Conservation (phyloP, 164 flowering plant species). For the Macadamia tetraphylla region DNA sequence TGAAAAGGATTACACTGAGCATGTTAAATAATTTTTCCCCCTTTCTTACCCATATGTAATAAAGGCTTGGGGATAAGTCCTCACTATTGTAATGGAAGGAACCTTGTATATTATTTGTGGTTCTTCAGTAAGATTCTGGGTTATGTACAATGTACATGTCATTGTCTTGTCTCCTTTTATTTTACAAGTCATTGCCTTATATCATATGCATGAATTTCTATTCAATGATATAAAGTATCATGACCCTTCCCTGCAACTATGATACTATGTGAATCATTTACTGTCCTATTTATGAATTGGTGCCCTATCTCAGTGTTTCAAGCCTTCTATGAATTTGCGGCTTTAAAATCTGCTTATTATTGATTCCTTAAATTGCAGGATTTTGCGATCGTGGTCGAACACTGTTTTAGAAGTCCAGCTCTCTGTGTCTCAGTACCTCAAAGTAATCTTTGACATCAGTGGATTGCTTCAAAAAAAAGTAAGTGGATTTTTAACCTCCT, state of each 20-base stretch:
- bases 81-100: neutral
- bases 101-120: neutral
- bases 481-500: no score
- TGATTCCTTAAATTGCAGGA: no score
- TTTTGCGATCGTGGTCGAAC: no score
- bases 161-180: neutral
- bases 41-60: neutral
- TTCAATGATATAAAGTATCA: neutral
- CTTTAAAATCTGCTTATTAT: no score
- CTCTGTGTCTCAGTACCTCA: no score
- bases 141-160: neutral
- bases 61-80: neutral
- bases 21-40: neutral
- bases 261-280: no score
- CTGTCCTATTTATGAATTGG: no score
- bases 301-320: no score
- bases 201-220: neutral
- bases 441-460: no score
- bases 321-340: no score
- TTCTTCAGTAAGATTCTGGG: neutral
- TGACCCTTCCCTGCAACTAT: neutral
- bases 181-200: neutral
- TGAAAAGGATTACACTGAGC: neutral
- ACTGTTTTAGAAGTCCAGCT: no score
- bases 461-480: no score